These are phyloP conservation scores for Escallonia rubra DNA, from an alignment of 129 eudicot genomes.

Conservation along the genomic window DNA sequence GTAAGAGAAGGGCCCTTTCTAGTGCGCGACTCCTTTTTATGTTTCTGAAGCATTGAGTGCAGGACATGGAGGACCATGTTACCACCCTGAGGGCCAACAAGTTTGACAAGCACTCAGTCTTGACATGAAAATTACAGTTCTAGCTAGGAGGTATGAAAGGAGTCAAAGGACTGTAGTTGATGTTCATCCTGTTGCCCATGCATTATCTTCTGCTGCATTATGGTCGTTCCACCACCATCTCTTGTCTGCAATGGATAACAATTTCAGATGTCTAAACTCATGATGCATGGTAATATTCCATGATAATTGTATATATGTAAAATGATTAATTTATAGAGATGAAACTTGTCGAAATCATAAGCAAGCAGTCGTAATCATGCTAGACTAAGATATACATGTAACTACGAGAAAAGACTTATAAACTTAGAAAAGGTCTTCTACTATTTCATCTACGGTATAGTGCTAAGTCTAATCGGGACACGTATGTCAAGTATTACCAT, in stretches of 20 bases:
- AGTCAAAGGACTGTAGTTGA: constrained; percentile 6
- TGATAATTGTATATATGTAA: too few relatives aligned
- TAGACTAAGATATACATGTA: too few relatives aligned
- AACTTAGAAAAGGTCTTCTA: too few relatives aligned
- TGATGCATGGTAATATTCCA: too few relatives aligned
- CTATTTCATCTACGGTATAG: too few relatives aligned
- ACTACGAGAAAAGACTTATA: too few relatives aligned
- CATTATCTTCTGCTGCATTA: background rate
- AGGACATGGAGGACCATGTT: constrained; percentile 17
- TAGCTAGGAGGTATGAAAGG: background rate
- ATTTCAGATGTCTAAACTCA: background rate
- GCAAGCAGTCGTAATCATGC: too few relatives aligned
- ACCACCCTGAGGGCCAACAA: constrained; percentile 4
- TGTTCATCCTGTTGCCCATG: constrained; percentile 3
- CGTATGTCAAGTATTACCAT: too few relatives aligned
- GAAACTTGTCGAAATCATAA: too few relatives aligned
- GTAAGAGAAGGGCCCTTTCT: background rate
- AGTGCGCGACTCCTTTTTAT: background rate
- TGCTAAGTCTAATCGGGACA: too few relatives aligned
- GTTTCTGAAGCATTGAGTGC: background rate
- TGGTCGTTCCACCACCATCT: constrained; percentile 21
- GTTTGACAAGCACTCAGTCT: constrained; percentile 11
- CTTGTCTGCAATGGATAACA: constrained; percentile 12
- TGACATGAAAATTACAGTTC: background rate
- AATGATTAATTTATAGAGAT: too few relatives aligned